Conservation (phyloP, 305 asterid genomes). For the Fraxinus angustifolia region DNA sequence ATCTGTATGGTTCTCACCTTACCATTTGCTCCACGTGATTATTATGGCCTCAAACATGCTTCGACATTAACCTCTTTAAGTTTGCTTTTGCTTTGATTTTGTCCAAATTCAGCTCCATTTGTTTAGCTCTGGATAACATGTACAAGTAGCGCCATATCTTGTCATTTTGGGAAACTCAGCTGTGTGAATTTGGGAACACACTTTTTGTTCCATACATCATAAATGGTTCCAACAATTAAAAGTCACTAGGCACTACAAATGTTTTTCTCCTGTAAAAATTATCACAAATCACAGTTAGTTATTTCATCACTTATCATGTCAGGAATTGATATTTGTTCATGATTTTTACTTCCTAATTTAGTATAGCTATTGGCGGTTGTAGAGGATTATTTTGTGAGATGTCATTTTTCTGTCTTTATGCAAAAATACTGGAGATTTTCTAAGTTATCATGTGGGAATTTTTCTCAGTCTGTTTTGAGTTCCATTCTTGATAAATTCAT, state of each 20-base stretch:
- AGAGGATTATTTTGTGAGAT: neutral
- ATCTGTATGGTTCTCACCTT: slow-evolving; percentile 57
- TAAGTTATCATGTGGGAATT: neutral
- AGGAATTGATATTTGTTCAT: neutral
- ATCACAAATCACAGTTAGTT: neutral
- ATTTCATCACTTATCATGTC: neutral
- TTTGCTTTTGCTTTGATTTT: neutral
- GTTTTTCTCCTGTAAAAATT: neutral
- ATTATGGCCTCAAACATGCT: neutral
- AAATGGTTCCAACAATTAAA: neutral
- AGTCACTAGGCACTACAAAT: neutral
- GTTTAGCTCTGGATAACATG: neutral
- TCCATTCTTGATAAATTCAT: neutral
- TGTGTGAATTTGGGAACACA: neutral
- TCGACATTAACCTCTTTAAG: neutral
- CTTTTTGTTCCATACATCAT: neutral
- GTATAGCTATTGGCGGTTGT: neutral
- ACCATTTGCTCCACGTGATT: neutral
- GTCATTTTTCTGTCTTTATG: neutral
- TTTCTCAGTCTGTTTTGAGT: neutral
- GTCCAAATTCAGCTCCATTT: neutral
- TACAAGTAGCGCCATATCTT: neutral
- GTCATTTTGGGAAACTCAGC: neutral
- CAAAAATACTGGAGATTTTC: neutral
- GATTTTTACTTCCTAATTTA: neutral